Conservation (phyloP, 1,139 yeast genomes). For the Fermentozyma sake region DNA sequence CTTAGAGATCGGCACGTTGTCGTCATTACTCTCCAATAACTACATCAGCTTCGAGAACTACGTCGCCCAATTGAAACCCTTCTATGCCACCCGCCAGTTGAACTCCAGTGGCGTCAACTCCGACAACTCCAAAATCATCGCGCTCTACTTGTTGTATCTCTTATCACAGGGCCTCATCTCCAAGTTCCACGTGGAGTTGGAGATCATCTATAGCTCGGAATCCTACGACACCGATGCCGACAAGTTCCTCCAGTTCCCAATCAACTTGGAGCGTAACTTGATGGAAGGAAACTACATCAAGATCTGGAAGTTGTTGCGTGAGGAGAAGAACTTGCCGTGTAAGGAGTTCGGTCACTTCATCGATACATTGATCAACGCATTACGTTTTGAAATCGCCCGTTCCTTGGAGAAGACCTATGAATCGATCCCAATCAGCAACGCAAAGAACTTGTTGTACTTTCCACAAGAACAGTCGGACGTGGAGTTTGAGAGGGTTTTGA, state of each 20-base stretch:
- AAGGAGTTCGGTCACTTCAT: conserved; percentile 58
- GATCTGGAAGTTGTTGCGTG: conserved; percentile 75
- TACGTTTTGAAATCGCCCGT: conserved; percentile 83
- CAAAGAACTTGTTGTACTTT: conserved; percentile 75
- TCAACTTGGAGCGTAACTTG: conserved; percentile 84
- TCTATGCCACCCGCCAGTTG: conserved; percentile 50
- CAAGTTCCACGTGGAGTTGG: conserved; percentile 85
- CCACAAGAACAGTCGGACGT: conserved; percentile 56
- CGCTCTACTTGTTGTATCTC: conserved; percentile 70
- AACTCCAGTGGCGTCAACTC: conserved; percentile 24
- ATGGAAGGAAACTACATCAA: conserved; percentile 97
- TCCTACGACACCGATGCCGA: conserved; percentile 44
- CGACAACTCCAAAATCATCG: conserved; percentile 66
- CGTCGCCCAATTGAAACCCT: conserved; percentile 73
- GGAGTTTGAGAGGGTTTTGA: conserved; percentile 57
- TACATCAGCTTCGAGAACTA: conserved; percentile 66
- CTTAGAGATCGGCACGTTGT: conserved; percentile 81
- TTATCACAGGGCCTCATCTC: conserved; percentile 82
- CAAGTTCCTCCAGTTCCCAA: conserved; percentile 72
- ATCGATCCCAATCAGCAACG: conserved; percentile 73
- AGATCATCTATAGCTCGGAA: conserved; percentile 53
- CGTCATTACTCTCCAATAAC: conserved; percentile 61
- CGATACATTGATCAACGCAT: conserved; percentile 64
- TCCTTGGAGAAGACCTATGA: conserved; percentile 79
- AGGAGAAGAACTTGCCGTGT: conserved; percentile 49